Evolutionary conservation across 306 rosid species (phyloP).

Genomic region (Prunus fruticosa): DNA sequence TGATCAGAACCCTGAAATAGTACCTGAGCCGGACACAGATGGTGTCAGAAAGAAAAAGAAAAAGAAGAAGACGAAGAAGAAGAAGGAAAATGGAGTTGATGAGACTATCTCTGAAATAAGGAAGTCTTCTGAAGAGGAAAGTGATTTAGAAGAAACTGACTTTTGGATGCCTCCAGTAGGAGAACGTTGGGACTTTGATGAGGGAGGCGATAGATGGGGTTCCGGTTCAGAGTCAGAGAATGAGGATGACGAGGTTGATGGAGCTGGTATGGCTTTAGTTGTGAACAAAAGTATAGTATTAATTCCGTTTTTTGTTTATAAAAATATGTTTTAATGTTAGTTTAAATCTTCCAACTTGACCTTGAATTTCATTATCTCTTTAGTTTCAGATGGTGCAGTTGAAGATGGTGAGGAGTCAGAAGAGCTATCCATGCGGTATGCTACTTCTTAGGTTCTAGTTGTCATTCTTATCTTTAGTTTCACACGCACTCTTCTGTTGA

Average conservation of each 20-base stretch:
- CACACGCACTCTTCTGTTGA: neutral
- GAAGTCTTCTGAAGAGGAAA: conserved; percentile 40
- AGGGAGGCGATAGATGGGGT: conserved; percentile 80
- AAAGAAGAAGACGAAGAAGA: conserved; percentile 19
- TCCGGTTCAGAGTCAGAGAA: conserved; percentile 59
- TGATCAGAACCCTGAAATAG: conserved; percentile 33
- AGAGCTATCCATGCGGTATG: conserved; percentile 60
- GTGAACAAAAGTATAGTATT: neutral
- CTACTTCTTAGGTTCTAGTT: conserved; percentile 7
- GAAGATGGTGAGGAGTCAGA: conserved; percentile 56
- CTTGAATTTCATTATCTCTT: conserved; percentile 1
- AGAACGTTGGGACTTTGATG: conserved; percentile 86
- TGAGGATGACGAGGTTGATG: conserved; percentile 47
- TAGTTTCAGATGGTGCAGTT: conserved; percentile 36
- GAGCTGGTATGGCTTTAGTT: conserved; percentile 39
- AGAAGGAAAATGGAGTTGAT: conserved; percentile 35
- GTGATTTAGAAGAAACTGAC: conserved; percentile 55
- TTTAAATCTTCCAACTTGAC: neutral
- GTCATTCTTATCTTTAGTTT: neutral
- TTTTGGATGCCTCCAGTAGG: conserved; percentile 90
- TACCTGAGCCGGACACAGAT: conserved; percentile 24
- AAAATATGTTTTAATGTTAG: neutral
- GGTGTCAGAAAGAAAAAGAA: conserved; percentile 42
- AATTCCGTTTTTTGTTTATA: neutral
- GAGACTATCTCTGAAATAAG: conserved; percentile 47